Percentiles rank a stretch among this genome's conserved stretches.
Conservation (phyloP, 768 basidiomycete species). For the Boletus reticuloceps region DNA sequence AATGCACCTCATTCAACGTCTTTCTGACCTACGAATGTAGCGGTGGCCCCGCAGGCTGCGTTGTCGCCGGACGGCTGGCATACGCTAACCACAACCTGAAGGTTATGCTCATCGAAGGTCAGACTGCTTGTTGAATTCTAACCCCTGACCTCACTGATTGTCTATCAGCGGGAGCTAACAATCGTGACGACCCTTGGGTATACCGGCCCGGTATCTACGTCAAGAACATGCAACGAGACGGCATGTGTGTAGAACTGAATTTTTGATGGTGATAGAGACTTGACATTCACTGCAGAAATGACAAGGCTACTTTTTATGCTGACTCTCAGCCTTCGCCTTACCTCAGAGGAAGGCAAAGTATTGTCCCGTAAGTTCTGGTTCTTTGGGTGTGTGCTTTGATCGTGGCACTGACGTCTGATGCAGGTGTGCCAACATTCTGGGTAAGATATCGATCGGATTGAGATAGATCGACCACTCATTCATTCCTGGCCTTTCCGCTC, state of each 20-base stretch:
- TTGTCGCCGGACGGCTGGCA: conserved; percentile 66
- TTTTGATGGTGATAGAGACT: not conserved
- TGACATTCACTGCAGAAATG: conserved; percentile 46
- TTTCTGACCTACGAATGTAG: conserved; percentile 21
- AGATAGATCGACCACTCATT: not conserved
- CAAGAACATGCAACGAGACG: conserved; percentile 68
- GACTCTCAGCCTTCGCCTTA: conserved; percentile 57
- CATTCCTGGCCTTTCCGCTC: too few relatives aligned
- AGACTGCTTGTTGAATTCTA: not conserved
- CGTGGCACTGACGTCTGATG: not conserved
- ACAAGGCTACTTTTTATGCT: conserved; percentile 71
- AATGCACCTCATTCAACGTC: not conserved
- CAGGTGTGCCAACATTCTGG: conserved; percentile 66
- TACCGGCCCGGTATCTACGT: conserved; percentile 70
- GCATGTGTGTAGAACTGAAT: conserved; percentile 44
- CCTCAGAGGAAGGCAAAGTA: conserved; percentile 60
- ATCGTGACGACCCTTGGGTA: conserved; percentile 73
- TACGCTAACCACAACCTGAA: conserved; percentile 70
- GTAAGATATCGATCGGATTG: conserved; percentile 25
- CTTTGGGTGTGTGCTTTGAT: not conserved
- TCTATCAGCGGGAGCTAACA: conserved; percentile 58
- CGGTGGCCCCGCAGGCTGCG: conserved; percentile 69
- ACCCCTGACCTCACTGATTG: not conserved
- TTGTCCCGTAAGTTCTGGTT: conserved; percentile 56
- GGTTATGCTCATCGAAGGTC: conserved; percentile 75